A percentile compares a stretch with the other conserved stretches of the same genome.
These are phyloP conservation scores for Wickerhamiella lipophila DNA, from an alignment of 805 yeast species.

Conservation along the genomic window DNA sequence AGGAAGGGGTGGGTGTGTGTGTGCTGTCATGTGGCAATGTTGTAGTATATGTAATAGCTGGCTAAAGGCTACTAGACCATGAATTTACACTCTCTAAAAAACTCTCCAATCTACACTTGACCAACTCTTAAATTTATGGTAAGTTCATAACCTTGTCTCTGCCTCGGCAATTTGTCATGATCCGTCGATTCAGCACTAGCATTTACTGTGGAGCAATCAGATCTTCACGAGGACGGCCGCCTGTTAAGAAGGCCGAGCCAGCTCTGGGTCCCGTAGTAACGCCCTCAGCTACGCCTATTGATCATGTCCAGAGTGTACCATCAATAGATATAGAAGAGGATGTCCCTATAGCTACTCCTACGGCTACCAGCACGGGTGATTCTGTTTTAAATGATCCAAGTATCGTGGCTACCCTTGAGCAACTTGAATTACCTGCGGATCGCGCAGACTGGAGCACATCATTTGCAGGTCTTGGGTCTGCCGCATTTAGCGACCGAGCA, in stretches of 20 bases:
- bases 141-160: too few species aligned
- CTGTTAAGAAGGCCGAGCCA: slow-evolving; percentile 6
- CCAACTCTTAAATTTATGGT: too few species aligned
- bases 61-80: too few species aligned
- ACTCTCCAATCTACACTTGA: too few species aligned
- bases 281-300: slow-evolving; percentile 6
- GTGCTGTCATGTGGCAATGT: too few species aligned
- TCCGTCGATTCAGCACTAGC: background rate
- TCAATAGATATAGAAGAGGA: slow-evolving; percentile 1
- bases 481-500: slow-evolving; percentile 54
- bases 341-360: background rate
- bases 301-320: slow-evolving; percentile 10
- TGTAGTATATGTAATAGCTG: too few species aligned
- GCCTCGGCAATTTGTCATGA: background rate
- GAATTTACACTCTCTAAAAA: too few species aligned
- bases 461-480: slow-evolving; percentile 71
- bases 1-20: too few species aligned
- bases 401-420: slow-evolving; percentile 11
- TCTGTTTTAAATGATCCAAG: slow-evolving; percentile 6
- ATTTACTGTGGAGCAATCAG: background rate
- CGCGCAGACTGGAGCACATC: slow-evolving; percentile 67
- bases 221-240: slow-evolving; percentile 1
- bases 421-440: slow-evolving; percentile 9
- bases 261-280: too few species aligned
- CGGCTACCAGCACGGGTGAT: background rate